These are phyloP conservation scores for Trapa bicornis DNA, from an alignment of 345 rosid species.

Conservation along the genomic window DNA sequence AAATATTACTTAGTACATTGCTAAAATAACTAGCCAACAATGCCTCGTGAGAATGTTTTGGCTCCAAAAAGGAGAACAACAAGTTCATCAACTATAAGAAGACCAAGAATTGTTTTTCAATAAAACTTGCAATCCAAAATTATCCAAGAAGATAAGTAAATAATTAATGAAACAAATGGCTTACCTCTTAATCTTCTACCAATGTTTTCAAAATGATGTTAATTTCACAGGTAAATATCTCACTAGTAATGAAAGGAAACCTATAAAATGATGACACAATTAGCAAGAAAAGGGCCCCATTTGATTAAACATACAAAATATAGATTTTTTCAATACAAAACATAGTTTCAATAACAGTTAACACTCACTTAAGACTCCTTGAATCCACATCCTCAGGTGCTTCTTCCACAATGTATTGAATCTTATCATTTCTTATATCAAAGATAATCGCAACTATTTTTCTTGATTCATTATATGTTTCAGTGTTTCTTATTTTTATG, in stretches of 20 bases:
- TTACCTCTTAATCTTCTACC: constrained; percentile 87
- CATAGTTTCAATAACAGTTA: neutral
- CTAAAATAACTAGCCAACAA: constrained; percentile 83
- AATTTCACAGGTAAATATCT: constrained; percentile 87
- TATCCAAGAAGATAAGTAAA: neutral
- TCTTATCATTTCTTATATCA: no score
- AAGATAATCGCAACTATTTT: no score
- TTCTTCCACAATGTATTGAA: constrained; percentile 70
- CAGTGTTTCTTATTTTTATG: no score
- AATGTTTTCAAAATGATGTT: constrained; percentile 82
- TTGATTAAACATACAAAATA: no score
- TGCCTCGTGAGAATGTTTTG: constrained; percentile 47
- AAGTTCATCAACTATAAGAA: constrained; percentile 68
- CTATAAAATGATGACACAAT: constrained; percentile 19
- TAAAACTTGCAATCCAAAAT: neutral
- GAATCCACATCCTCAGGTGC: constrained; percentile 61
- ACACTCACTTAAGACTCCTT: constrained; percentile 56
- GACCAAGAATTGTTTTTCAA: neutral
- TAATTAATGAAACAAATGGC: constrained; percentile 1
- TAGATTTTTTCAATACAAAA: no score
- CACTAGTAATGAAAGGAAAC: constrained; percentile 88
- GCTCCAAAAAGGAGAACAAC: constrained; percentile 71
- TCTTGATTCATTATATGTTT: no score
- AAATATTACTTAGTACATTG: constrained; percentile 45
- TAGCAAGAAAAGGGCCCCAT: constrained; percentile 1